Base-by-base conservation (phyloP, 306 rosid genomes). In the Casuarina glauca region DNA sequence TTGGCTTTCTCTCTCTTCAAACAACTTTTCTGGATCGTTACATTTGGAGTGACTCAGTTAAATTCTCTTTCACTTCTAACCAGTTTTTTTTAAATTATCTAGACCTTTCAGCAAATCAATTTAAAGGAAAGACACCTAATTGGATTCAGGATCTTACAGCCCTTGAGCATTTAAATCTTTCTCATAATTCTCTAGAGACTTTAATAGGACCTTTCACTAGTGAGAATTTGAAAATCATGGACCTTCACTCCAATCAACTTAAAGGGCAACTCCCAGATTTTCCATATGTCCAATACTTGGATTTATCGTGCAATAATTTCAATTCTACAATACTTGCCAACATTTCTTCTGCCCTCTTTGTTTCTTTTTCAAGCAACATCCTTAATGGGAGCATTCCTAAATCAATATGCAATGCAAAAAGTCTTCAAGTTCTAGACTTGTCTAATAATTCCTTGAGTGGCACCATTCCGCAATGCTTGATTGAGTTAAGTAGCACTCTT, bases 251-350 rank as follows among this genome's bases (percentile, higher is more conserved):
- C 1, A 89, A 89, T 79, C 63, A 57, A 9, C 79, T 89, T 10
- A 72, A 64, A n/a, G 91, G 88, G 1, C n/a, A 57, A 49, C 3
- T 89, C 36, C 81, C 87, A 2, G 0, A 20, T 6, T 17, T 79
- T 20, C 81, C 73, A 3, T 11, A 4, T 10, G 32, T 26, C 32
- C 51, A 26, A 0, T 89, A 82, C 77, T 44, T 87, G 70, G 93
- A 83, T 50, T 84, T 51, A 62, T 89, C 93, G 0, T 1, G 0
- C 0, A 89, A 87, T 75, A 12, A 79, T 1, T 89, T 89, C 82
- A 74, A n/a, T 44, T 89, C 70, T 74, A 0, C 9, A 43, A 49
- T 82, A 51, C 83, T 83, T 45, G 3, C 26, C 2, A 19, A 70
- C 42, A 45, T 57, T 11, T 15, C 19, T 0, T 0, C 0, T 13